phyloP scores from a whole-genome alignment of 225 moss, liverwort and hornwort genomes.

The Polytrichum formosum region DNA sequence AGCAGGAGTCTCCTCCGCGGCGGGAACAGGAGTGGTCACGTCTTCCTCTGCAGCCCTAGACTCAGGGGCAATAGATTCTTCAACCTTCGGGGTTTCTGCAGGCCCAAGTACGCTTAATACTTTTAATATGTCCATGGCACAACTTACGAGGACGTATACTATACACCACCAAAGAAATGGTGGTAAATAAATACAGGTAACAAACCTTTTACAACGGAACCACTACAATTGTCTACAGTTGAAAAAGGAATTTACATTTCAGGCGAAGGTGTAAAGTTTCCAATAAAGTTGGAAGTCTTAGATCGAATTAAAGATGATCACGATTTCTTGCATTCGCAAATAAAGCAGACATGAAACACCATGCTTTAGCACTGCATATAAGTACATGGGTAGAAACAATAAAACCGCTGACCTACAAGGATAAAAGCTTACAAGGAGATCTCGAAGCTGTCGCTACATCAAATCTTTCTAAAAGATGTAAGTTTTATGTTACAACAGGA shows the following conservation, averaged over 20 bases:
- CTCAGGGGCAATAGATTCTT: neutral
- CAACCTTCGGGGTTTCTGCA: neutral
- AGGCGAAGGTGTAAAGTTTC: too few species aligned
- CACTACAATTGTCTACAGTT: neutral
- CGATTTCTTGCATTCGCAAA: neutral
- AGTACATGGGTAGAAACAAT: too few species aligned
- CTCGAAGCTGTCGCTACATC: too few species aligned
- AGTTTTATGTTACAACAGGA: too few species aligned
- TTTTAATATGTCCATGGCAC: neutral
- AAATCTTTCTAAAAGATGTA: too few species aligned
- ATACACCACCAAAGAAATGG: neutral
- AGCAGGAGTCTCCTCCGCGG: neutral
- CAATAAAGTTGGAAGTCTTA: too few species aligned
- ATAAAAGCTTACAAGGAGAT: too few species aligned
- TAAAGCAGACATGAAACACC: too few species aligned
- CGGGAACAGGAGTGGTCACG: neutral
- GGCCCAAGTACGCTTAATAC: neutral
- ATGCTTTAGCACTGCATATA: too few species aligned
- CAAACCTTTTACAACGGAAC: neutral
- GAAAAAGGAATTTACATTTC: neutral
- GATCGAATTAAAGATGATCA: too few species aligned
- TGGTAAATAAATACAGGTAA: neutral
- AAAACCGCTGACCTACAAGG: too few species aligned
- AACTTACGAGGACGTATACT: neutral
- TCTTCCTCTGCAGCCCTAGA: neutral